Percentiles rank a stretch among this genome's conserved stretches.
These are phyloP conservation scores for Agarophyton chilense DNA, from an alignment of 23 red algal species.

Conservation along the genomic window DNA sequence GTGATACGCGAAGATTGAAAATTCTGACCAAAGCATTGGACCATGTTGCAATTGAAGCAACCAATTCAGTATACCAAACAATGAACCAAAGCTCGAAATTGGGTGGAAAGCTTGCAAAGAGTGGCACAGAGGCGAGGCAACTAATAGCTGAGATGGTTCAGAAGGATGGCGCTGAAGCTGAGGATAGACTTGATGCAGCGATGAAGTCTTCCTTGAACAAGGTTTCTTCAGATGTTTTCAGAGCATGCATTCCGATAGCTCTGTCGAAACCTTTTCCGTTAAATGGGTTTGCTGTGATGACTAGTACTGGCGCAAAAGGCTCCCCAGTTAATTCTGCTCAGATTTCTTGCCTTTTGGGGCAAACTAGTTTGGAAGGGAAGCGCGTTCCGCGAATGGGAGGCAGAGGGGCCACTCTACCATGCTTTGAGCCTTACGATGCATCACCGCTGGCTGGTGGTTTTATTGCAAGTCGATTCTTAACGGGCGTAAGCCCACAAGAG, in stretches of 20 bases:
- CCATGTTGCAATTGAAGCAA: constrained; percentile 39
- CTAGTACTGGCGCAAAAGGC: constrained; percentile 95
- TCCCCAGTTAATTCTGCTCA: constrained; percentile 89
- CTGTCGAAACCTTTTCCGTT: constrained; percentile 83
- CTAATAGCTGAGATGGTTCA: constrained; percentile 61
- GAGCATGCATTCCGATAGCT: constrained; percentile 69
- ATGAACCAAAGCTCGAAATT: constrained; percentile 33
- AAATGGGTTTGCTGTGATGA: constrained; percentile 98
- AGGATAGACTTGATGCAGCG: constrained; percentile 80
- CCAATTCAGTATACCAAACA: constrained; percentile 42
- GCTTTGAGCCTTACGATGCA: constrained; percentile 89
- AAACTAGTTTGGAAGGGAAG: constrained; percentile 92
- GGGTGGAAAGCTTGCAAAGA: constrained; percentile 1
- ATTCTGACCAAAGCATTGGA: constrained; percentile 14
- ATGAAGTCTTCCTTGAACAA: constrained; percentile 81
- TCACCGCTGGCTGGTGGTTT: constrained; percentile 88
- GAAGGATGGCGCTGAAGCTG: constrained; percentile 51
- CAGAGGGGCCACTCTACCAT: constrained; percentile 88
- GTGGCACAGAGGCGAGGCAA: constrained; percentile 15
- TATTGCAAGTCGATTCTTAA: constrained; percentile 92
- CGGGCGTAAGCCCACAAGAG: constrained; percentile 89
- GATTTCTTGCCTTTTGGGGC: constrained; percentile 95
- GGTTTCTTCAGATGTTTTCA: constrained; percentile 70
- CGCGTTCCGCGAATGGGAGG: constrained; percentile 88
- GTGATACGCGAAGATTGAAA: constrained; percentile 62